Base-by-base conservation (phyloP, 352 stramenopile genomes). In the Phytophthora multivora region DNA sequence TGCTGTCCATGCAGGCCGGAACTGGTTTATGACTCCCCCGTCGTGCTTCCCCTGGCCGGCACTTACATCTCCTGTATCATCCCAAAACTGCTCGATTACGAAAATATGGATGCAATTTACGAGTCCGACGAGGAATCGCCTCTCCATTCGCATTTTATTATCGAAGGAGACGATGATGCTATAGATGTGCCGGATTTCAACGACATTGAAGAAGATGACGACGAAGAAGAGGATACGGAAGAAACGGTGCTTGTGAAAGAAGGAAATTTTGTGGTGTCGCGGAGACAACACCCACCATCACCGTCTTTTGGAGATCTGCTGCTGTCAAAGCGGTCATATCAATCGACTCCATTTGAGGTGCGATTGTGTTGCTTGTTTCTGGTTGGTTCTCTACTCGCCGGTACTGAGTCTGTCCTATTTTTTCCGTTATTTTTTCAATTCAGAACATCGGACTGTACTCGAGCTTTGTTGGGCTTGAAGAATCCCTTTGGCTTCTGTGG, bases 391-490 rank as follows among this genome's bases (percentile, higher is more conserved):
- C 1, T 28, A 11, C 21, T 18, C 19, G 11, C 18, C 43, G 16
- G 21, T 21, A 33, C 13, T 31, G 18, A 35, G 5, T 33, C 13
- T 51, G 12, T 60, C 5, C 38, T 7, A 30, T 19, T 47, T 35
- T 43, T 38, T 31, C 16, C 21, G 16, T 45, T 25, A 51, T 40
- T 31, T 8, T 31, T 61, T 40, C 28, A 30, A 30, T 26, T 11
- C 43, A 93, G 83, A 90, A 73, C 36, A 79, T 95, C 26, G 86
- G 86, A 3, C 62, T 96, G 36, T 96, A 91, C 63, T 93, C 85
- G 7, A 96, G 80, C 53, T 96, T 95, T 66, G 69, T 88, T 8
- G 83, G 83, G 2, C 52, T 95, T 19, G 83, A 91, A 53, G 74
- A 69, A 45, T 83, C 71, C 8, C 42, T 96, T 2, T 96, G 88